These are phyloP conservation scores for Stipa capillata DNA, from an alignment of 176 grass and related monocot species.

Conservation along the genomic window DNA sequence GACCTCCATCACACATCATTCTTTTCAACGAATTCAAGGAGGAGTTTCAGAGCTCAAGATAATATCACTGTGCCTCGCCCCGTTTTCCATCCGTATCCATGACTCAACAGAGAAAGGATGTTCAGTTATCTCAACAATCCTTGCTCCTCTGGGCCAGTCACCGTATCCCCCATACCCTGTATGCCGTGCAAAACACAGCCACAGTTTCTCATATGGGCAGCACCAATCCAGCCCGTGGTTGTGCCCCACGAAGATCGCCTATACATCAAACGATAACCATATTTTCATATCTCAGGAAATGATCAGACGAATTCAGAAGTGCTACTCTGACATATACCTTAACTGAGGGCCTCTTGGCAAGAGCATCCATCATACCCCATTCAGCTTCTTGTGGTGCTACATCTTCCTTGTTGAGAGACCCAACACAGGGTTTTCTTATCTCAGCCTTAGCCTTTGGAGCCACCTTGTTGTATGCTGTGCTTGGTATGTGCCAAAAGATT, in stretches of 20 bases:
- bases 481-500: constrained; percentile 92
- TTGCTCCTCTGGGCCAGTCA: constrained; percentile 63
- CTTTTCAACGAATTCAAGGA: too few species aligned
- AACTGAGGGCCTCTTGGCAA: constrained; percentile 53
- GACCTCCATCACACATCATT: neutral
- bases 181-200: constrained; percentile 80
- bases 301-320: neutral
- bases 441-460: constrained; percentile 37
- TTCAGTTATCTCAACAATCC: constrained; percentile 51
- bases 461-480: constrained; percentile 51
- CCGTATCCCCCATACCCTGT: constrained; percentile 78
- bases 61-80: constrained; percentile 47
- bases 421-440: constrained; percentile 53
- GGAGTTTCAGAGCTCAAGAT: constrained; percentile 29
- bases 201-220: constrained; percentile 64
- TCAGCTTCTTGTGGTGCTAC: constrained; percentile 63
- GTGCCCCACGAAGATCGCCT: constrained; percentile 87
- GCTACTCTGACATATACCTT: constrained; percentile 25
- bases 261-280: neutral
- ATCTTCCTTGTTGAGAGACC: constrained; percentile 76
- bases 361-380: constrained; percentile 78
- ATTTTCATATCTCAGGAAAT: neutral
- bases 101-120: constrained; percentile 28
- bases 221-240: constrained; percentile 96
- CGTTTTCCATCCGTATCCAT: constrained; percentile 88